Evolutionary conservation across 2,329 filamentous ascomycete species (phyloP), one percentile per base, ranked within the genome.

Genomic region (Hymenoscyphus scutula): DNA sequence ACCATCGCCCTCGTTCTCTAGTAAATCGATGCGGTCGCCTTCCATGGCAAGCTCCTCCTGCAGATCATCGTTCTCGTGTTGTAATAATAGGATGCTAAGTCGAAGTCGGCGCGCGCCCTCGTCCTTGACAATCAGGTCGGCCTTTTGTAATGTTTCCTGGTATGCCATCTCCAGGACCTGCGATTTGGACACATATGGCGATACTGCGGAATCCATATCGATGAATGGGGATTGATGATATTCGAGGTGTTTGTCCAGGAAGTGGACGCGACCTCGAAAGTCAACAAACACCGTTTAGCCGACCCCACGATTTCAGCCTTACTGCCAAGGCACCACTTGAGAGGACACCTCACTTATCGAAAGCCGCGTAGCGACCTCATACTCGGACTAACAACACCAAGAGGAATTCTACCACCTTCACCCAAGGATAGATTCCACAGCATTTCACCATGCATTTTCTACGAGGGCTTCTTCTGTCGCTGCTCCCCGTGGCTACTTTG

Each of bases 41-140:
- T 84, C 83, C 45, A 84, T 77, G 3, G 80, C 76, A 19, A 93
- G 74, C 66, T 88, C 82, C 53, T 87, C 83, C 67, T 85, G 84
- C 30, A 97, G 76, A 10, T 84, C 81, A 56, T 87, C 84, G 66
- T 89, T 91, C 66, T 96, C 89, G 67, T 93, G 86, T 65, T 88
- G 82, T n/a, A 90, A 79, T n/a, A 92, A 76, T 60, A 93, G 77
- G 60, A 88, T 81, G 65, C 88, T 84, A 64, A 94, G 81, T 68
- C 86, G 86, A 59, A 92, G 76, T 67, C 87, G 83, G 56, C 93
- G 87, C 45, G 85, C 80, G 64, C 88, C 85, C 74, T 98, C 93
- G 67, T 92, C 86, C 70, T 90, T 90, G 68, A 85, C 78, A 61
- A 96, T 81, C 11, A 88, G 79, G 59, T 90, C 84, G 38, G 89